Evolutionary conservation across 345 rosid species (phyloP), one percentile per base, ranked within the genome.

Genomic region (Corchorus olitorius): DNA sequence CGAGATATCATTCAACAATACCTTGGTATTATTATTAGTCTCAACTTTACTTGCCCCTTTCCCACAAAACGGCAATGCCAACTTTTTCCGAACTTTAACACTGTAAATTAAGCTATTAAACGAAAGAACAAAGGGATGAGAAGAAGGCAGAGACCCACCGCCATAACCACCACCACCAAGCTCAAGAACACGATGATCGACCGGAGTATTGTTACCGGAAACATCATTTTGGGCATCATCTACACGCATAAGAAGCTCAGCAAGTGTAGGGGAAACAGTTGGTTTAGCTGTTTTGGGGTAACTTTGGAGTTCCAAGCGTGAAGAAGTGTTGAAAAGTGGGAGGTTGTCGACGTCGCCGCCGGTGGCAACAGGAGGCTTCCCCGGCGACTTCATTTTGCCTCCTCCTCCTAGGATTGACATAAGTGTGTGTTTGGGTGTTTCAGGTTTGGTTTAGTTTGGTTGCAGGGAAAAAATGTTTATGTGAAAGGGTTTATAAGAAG

Each of bases 71-170:
- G 87, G 79, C 17, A 80, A 79, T 3, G 74, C 61, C 20, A 90
- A 41, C 55, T 88, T 89, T 52, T 81, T 77, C 12, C 59, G 63
- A 50, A 75, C 76, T 79, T 87, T 89, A 74, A 95, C 94, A 27
- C 95, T 86, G 83, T 95, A 95, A 2, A 85, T 86, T 53, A 95
- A 82, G 85, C 88, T 87, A 8, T 78, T 79, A 78, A 93, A 95
- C 1, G 93, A 86, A 53, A 95, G 97, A 65, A 86, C 90, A 78
- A 95, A 95, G 8, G 98, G 97, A 65, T 81, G 73, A 3, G 93
- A 70, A 0, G 84, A 71, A 3, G 87, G 86, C 43, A 75, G 35
- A 20, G 93, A 85, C 80, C 78, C 76, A 61, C 88, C 80, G 33
- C 81, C 86, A 72, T 80, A 74, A 20, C 76, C 65, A 9, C 81